Conservation (phyloP, 208 protist genomes). For the Endotrypanum monterogeii region DNA sequence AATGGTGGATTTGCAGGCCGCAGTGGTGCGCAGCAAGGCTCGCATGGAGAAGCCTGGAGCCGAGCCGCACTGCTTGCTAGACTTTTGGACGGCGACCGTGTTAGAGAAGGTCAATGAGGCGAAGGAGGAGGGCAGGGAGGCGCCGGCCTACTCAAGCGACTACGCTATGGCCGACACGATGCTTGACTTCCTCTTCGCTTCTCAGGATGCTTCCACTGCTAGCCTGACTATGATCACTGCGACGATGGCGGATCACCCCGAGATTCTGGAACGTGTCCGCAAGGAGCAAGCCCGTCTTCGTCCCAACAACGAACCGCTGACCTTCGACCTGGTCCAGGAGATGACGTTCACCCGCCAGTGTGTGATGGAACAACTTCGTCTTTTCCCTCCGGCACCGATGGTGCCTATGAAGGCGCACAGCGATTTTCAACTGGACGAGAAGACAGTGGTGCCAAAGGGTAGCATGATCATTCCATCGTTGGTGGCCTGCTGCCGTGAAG, state of each 20-base stretch:
- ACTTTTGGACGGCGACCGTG: constrained; percentile 90
- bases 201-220: constrained; percentile 86
- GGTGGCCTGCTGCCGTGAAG: constrained; percentile 85
- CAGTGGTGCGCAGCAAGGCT: constrained; percentile 77
- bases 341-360: constrained; percentile 91
- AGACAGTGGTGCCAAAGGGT: constrained; percentile 86
- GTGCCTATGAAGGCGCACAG: constrained; percentile 83
- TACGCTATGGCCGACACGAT: constrained; percentile 91
- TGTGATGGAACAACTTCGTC: constrained; percentile 80
- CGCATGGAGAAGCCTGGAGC: constrained; percentile 76
- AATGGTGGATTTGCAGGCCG: constrained; percentile 78
- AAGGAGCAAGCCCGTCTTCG: constrained; percentile 86
- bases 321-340: constrained; percentile 84
- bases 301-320: constrained; percentile 76
- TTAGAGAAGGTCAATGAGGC: constrained; percentile 68
- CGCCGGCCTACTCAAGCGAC: constrained; percentile 72
- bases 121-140: constrained; percentile 70
- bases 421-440: constrained; percentile 80
- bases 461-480: constrained; percentile 93
- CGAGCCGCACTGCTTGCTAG: constrained; percentile 88
- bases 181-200: constrained; percentile 95
- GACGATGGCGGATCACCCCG: constrained; percentile 88
- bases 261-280: constrained; percentile 86
- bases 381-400: constrained; percentile 82
- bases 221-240: constrained; percentile 87